Conservation (phyloP, 2,329 filamentous ascomycete genomes). For the Arthrobotrys megalospora region DNA sequence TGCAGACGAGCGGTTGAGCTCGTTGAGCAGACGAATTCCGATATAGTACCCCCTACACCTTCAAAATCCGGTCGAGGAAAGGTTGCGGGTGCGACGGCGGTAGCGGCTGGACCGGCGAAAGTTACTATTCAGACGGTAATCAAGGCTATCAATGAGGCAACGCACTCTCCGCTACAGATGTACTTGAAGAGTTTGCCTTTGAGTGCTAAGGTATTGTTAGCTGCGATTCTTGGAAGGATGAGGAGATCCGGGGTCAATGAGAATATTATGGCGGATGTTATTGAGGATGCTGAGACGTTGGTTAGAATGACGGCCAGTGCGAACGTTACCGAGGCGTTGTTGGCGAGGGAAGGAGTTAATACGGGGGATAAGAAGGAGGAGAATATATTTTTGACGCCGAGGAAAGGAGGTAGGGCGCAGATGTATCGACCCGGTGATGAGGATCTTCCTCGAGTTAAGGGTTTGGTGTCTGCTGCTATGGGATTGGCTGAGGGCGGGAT, state of each 20-base stretch:
- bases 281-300: slow-evolving; percentile 85
- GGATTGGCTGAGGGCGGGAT: slow-evolving; percentile 90
- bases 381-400: slow-evolving; percentile 65
- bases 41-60: slow-evolving; percentile 72
- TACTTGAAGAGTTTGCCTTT: slow-evolving; percentile 87
- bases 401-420: slow-evolving; percentile 65
- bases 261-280: slow-evolving; percentile 87
- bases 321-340: slow-evolving; percentile 75
- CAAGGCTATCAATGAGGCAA: slow-evolving; percentile 94
- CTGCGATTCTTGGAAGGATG: slow-evolving; percentile 82
- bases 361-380: slow-evolving; percentile 62
- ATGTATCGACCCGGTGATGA: slow-evolving; percentile 65
- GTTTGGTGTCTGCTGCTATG: slow-evolving; percentile 80
- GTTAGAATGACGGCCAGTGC: slow-evolving; percentile 75
- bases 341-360: slow-evolving; percentile 67
- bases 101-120: slow-evolving; percentile 69
- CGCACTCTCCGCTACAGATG: slow-evolving; percentile 90
- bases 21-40: slow-evolving; percentile 75
- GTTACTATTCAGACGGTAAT: slow-evolving; percentile 96
- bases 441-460: slow-evolving; percentile 71
- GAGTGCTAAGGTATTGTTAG: slow-evolving; percentile 85
- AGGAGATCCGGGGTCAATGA: slow-evolving; percentile 88
- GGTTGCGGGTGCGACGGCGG: slow-evolving; percentile 62
- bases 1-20: slow-evolving; percentile 95
- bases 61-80: slow-evolving; percentile 66